Base-by-base conservation (phyloP, 495 filamentous ascomycete species). In the Glarea lozoyensis region DNA sequence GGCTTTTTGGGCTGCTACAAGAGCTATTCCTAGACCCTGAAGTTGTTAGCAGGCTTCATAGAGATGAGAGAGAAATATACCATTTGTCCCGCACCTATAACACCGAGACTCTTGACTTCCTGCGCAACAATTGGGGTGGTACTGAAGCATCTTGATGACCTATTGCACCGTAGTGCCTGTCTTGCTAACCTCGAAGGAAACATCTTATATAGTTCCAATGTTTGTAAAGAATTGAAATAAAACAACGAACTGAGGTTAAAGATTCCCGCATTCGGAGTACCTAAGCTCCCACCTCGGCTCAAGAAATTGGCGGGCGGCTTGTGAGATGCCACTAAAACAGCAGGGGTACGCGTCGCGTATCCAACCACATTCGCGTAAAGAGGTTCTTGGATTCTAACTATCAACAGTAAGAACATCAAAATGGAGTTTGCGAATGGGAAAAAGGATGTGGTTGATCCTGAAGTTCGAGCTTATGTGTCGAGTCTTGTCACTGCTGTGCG, bases 81-180 rank as follows among this genome's bases (percentile, higher is more conserved):
- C 88, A 97, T 97, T 61, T 97, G 93, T 13, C 93, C 93, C 36
- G 90, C 92, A 45, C 93, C 93, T 53, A 99, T 67, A 22, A 99
- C 93, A 44, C 92, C 92, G 15, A 98, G 66, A 41, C 77, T 81
- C 66, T 89, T 93, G 34, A 97, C 84, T 64, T 88, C 80, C 53
- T 79, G 78, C 49, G 65, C 60, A 34, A 68, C 64, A 22, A 60
- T 59, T 23, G 66, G 53, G 31, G 64, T 69, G 11, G 72, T 68
- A 62, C 72, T 76, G 60, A 79, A 80, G 42, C 56, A 56, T 40
- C 77, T 66, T 27, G 63, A 23, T 23, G 64, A 64, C 40, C 59
- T 53, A 12, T 58, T 47, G 32, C 65, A 50, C 54, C 46, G 41
- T 9, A 41, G 9, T 9, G 53, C 19, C n/a, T 46, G 45, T 18